Conservation (phyloP, 176 grass and related monocot species). For the Tillandsia fasciculata region DNA sequence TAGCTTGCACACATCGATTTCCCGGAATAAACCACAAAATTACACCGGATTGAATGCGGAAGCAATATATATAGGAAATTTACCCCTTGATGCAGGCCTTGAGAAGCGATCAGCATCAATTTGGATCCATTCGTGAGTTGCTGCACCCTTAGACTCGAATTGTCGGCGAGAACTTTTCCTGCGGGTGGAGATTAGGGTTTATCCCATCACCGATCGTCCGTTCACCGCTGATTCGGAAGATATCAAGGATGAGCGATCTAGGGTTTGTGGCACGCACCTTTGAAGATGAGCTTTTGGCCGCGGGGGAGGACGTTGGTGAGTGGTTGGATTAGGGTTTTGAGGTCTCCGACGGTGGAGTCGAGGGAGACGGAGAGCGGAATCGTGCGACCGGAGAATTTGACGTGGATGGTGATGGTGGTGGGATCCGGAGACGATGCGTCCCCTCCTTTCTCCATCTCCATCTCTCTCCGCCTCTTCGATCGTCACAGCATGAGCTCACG, state of each 20-base stretch:
- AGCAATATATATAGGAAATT: no score
- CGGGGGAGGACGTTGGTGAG: slow-evolving; percentile 88
- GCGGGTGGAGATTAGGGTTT: no score
- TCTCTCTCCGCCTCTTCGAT: background rate
- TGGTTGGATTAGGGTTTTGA: slow-evolving; percentile 85
- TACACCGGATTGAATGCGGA: no score
- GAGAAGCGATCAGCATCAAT: no score
- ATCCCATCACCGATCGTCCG: no score
- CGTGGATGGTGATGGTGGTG: slow-evolving; percentile 49
- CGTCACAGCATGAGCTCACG: no score
- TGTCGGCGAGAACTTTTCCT: no score
- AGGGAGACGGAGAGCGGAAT: slow-evolving; percentile 45
- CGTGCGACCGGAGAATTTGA: slow-evolving; percentile 79
- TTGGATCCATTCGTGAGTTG: no score
- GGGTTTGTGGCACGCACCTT: slow-evolving; percentile 39
- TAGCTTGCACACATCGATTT: no score
- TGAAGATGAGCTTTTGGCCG: slow-evolving; percentile 93
- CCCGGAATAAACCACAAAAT: no score
- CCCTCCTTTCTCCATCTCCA: background rate
- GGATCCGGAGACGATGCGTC: background rate
- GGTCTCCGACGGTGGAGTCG: slow-evolving; percentile 32
- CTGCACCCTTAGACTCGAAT: no score
- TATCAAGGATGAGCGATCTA: background rate
- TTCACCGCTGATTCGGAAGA: background rate
- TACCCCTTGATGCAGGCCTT: no score